Percentiles rank a stretch among this genome's conserved stretches.
Conservation (phyloP, 345 rosid species). For the Pseudoturritis turrita region DNA sequence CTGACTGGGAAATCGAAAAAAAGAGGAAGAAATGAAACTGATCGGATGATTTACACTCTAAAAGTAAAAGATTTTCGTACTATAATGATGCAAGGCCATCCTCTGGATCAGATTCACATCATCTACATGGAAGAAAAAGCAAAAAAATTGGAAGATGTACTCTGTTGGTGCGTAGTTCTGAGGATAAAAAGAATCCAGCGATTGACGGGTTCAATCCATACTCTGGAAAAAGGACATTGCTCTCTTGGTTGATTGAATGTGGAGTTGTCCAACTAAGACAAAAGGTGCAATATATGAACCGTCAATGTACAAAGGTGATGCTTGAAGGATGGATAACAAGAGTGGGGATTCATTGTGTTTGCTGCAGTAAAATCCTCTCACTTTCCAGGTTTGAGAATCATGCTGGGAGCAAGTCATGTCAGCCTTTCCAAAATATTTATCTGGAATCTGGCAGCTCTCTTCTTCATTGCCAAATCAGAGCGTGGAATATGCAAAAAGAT, state of each 20-base stretch:
- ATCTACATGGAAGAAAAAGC: constrained; percentile 60
- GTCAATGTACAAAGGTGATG: constrained; percentile 47
- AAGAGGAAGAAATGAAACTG: constrained; percentile 36
- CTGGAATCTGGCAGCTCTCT: constrained; percentile 82
- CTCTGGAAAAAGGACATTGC: constrained; percentile 72
- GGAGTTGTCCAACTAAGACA: constrained; percentile 65
- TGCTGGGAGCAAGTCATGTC: constrained; percentile 84
- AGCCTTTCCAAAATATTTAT: constrained; percentile 74
- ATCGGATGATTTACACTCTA: constrained; percentile 33
- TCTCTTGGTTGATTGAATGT: constrained; percentile 84
- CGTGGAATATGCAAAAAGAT: constrained; percentile 76
- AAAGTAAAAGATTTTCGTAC: constrained; percentile 36
- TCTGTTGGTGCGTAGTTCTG: constrained; percentile 71
- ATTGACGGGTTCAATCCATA: constrained; percentile 67
- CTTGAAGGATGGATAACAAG: constrained; percentile 76
- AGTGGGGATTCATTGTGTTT: constrained; percentile 87
- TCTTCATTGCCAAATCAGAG: constrained; percentile 77
- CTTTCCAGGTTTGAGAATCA: constrained; percentile 78
- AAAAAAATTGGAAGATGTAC: constrained; percentile 78
- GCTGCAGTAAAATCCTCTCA: constrained; percentile 75
- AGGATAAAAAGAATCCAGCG: constrained; percentile 48
- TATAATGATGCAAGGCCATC: constrained; percentile 43
- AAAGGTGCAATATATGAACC: constrained; percentile 67
- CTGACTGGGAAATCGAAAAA: constrained; percentile 47
- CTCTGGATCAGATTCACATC: constrained; percentile 41